Evolutionary conservation across 2,329 filamentous ascomycete species (phyloP), one percentile per base, ranked within the genome.

Genomic region (Alternaria sp.): DNA sequence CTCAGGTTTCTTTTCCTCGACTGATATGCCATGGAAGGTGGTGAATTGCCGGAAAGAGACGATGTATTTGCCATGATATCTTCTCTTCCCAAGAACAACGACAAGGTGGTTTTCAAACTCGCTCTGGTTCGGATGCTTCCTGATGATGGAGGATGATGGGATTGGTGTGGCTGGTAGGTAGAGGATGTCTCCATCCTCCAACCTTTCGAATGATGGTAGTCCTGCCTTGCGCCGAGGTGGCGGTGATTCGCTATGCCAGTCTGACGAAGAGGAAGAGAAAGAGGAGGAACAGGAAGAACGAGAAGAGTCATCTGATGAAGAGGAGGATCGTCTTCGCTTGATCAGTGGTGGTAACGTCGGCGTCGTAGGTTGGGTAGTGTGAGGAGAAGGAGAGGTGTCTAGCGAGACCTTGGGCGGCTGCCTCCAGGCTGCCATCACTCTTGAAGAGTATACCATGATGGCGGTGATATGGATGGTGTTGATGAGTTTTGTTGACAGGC

Each of bases 21-120:
- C 43, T 11, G 49, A 46, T 10, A 22, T 9, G 11, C 62, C 59
- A 7, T 55, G 44, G 16, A 67, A 67, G 32, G 32, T 64, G 7
- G 69, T 69, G 18, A 65, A 60, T 5, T 28, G n/a, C 41, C 63
- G 61, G 43, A 70, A 38, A 5, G 22, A 30, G 38, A 68, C 66
- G 36, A 46, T 55, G 25, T 55, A 48, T 27, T 53, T 54, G 5
- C 64, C 61, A 4, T 5, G n/a, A 10, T 43, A 10, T 7, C 40
- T 36, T 32, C 28, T 54, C 30, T 46, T 62, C 11, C 45, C 30
- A 25, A 60, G 51, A 10, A 70, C 56, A n/a, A 71, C 67, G 2
- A 63, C 41, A 11, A 58, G 63, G 34, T 66, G 61, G 3, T 46
- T 10, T 45, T 55, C 53, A 22, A 59, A 54, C 0, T 27, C 14